These are phyloP conservation scores for Serendipita vermifera DNA, from an alignment of 768 basidiomycete species.

Conservation along the genomic window DNA sequence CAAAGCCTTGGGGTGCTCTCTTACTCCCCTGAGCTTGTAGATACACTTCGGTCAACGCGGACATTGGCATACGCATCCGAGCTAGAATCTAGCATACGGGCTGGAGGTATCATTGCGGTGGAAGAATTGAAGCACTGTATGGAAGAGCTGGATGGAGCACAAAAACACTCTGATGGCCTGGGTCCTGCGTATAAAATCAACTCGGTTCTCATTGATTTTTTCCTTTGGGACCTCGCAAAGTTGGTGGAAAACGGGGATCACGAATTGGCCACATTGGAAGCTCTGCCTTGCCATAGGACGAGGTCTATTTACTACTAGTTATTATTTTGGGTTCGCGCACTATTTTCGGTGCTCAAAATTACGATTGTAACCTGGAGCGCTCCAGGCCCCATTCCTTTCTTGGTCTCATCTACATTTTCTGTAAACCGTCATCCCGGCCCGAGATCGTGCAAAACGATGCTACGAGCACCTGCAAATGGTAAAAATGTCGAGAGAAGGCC, in stretches of 20 bases:
- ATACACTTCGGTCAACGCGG: conserved; percentile 33
- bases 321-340: too few relatives aligned
- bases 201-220: conserved; percentile 82
- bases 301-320: conserved; percentile 3
- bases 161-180: conserved; percentile 19
- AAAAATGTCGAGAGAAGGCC: neutral
- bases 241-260: conserved; percentile 2
- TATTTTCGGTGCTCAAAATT: too few relatives aligned
- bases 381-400: too few relatives aligned
- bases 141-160: conserved; percentile 10
- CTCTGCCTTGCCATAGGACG: conserved; percentile 4
- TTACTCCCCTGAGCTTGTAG: conserved; percentile 52
- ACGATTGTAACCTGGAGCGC: too few relatives aligned
- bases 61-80: conserved; percentile 41
- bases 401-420: too few relatives aligned
- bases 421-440: too few relatives aligned
- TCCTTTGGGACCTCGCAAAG: conserved; percentile 63
- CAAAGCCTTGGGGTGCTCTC: conserved; percentile 67
- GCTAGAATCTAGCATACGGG: conserved; percentile 69
- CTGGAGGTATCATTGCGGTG: conserved; percentile 67
- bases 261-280: conserved; percentile 7
- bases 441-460: too few relatives aligned
- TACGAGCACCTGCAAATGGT: too few relatives aligned
- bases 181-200: too few relatives aligned
- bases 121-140: conserved; percentile 41